These are phyloP conservation scores for Vanrija humicola DNA, from an alignment of 1,284 basidiomycete species.

Conservation along the genomic window DNA sequence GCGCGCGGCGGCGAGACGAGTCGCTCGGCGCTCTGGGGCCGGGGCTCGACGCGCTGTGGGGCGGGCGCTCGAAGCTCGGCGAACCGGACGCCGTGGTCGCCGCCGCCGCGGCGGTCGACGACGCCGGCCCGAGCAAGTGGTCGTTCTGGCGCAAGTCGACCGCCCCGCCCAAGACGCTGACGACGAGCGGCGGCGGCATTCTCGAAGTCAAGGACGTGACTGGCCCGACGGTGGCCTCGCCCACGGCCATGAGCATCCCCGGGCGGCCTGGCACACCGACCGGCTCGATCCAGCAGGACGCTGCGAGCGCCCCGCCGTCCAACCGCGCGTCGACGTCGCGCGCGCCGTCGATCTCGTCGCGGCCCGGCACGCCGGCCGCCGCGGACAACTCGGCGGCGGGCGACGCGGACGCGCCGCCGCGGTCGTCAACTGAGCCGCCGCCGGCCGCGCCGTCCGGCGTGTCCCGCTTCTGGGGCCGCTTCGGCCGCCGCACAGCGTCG, in stretches of 20 bases:
- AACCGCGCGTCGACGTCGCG: background rate
- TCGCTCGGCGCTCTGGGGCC: constrained; percentile 7
- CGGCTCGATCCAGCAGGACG: background rate
- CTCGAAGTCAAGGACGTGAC: constrained; percentile 39
- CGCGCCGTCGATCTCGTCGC: background rate
- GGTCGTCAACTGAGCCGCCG: constrained; percentile 1
- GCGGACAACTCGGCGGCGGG: background rate
- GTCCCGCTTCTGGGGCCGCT: constrained; percentile 44
- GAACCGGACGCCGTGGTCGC: constrained; percentile 32
- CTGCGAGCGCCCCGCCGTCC: background rate
- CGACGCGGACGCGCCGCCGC: background rate
- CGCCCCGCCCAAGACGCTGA: constrained; percentile 29
- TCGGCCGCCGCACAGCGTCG: background rate
- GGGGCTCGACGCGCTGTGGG: constrained; percentile 28
- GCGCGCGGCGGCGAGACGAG: constrained; percentile 4
- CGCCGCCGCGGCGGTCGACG: constrained; percentile 13
- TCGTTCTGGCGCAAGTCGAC: constrained; percentile 41
- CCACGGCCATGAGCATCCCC: too few species aligned
- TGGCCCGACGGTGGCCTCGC: too few species aligned
- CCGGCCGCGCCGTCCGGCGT: constrained; percentile 34
- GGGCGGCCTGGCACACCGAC: too few species aligned
- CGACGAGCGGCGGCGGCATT: constrained; percentile 45
- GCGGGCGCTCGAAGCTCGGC: constrained; percentile 38
- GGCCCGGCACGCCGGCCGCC: constrained; percentile 5
- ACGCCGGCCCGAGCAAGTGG: constrained; percentile 28